These are phyloP conservation scores for Crithidia thermophila DNA, from an alignment of 208 protist species.

Conservation along the genomic window DNA sequence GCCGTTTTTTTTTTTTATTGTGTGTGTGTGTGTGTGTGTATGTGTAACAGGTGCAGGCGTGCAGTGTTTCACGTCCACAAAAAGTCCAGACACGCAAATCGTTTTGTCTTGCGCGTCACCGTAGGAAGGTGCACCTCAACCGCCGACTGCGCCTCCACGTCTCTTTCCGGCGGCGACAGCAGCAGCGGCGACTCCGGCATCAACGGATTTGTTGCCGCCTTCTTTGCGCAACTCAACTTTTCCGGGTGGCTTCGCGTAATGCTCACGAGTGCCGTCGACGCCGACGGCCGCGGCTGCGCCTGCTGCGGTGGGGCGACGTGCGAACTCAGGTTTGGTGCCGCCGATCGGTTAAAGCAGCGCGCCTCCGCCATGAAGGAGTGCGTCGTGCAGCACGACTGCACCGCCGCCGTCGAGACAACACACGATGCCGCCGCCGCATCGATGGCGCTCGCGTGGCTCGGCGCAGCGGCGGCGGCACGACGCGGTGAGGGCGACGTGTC, in stretches of 20 bases:
- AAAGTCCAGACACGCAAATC: neutral
- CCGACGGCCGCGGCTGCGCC: neutral
- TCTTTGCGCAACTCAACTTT: no score
- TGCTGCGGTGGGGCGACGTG: no score
- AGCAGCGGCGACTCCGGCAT: no score
- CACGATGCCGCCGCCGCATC: neutral
- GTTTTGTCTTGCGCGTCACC: neutral
- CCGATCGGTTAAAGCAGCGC: neutral
- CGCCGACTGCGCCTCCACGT: no score
- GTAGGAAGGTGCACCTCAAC: conserved; percentile 21
- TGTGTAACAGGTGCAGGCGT: no score
- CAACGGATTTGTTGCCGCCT: no score
- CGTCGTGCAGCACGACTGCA: conserved; percentile 4
- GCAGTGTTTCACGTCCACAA: neutral
- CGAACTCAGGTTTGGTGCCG: neutral
- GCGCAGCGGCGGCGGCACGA: neutral
- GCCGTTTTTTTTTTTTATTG: no score
- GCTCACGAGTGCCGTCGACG: no score
- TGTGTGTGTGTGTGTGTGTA: no score
- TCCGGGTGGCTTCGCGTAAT: no score
- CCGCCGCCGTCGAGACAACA: neutral
- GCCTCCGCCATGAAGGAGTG: conserved; percentile 12
- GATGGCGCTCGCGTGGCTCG: neutral
- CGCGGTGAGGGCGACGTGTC: neutral
- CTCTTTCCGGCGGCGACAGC: no score